Conservation (phyloP, 805 yeast species). For the Teunomyces stri region DNA sequence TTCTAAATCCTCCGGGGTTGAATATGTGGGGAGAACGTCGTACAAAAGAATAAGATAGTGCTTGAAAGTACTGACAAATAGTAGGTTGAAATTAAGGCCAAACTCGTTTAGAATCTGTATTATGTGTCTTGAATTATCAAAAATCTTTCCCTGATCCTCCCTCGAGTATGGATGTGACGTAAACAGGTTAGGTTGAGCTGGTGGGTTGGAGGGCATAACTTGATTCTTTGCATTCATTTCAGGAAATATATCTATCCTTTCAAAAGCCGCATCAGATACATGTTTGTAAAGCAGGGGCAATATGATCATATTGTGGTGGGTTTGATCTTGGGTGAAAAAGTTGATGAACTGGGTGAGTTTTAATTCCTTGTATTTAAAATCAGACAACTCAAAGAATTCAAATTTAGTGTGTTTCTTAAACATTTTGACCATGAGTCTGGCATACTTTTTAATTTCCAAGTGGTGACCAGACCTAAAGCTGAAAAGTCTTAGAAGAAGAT, state of each 20-base stretch:
- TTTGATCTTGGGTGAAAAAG: conserved; percentile 16
- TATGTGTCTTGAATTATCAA: conserved; percentile 15
- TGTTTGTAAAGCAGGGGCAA: conserved; percentile 15
- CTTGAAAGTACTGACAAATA: conserved; percentile 22
- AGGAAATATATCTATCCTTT: conserved; percentile 17
- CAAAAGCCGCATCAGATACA: conserved; percentile 12
- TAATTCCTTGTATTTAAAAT: conserved; percentile 14
- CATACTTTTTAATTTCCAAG: conserved; percentile 15
- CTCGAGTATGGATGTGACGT: conserved; percentile 11
- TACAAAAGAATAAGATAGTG: conserved; percentile 21
- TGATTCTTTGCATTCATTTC: conserved; percentile 9
- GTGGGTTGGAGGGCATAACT: neutral
- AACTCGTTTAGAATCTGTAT: conserved; percentile 28
- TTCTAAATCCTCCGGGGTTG: conserved; percentile 17
- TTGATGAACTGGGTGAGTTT: conserved; percentile 16
- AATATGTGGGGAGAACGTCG: conserved; percentile 17
- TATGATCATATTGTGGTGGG: conserved; percentile 9
- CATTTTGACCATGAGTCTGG: conserved; percentile 19
- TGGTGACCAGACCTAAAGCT: conserved; percentile 12
- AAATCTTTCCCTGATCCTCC: conserved; percentile 14
- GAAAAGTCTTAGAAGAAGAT: conserved; percentile 21
- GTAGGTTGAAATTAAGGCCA: conserved; percentile 19
- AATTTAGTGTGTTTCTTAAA: conserved; percentile 19
- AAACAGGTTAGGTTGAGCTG: neutral
- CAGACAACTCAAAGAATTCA: conserved; percentile 18